These are phyloP conservation scores for Trichophyton schoenleinii DNA, from an alignment of 2,329 filamentous ascomycete species.

Conservation along the genomic window DNA sequence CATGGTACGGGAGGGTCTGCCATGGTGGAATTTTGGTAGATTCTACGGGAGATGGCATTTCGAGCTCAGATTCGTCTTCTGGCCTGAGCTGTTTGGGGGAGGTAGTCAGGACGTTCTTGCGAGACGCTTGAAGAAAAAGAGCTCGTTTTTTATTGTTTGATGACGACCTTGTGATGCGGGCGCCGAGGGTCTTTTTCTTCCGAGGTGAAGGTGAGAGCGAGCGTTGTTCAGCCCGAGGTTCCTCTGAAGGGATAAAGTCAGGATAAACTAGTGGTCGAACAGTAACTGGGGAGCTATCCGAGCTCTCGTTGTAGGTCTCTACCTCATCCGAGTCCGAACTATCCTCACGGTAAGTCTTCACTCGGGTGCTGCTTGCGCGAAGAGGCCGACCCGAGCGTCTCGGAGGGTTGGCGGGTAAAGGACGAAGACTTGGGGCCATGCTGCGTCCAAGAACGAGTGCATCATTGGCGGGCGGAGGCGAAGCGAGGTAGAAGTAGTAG, in stretches of 20 bases:
- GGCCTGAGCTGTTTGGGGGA: slow-evolving; percentile 9
- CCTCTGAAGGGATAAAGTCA: background rate
- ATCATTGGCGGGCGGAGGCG: background rate
- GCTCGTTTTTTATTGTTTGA: slow-evolving; percentile 7
- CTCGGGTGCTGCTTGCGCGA: slow-evolving; percentile 24
- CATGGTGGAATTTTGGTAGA: slow-evolving; percentile 41
- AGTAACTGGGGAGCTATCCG: background rate
- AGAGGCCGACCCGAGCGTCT: slow-evolving; percentile 22
- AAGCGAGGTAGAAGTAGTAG: slow-evolving; percentile 31
- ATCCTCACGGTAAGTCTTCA: slow-evolving; percentile 29
- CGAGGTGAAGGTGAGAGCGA: background rate
- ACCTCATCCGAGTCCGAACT: slow-evolving; percentile 21
- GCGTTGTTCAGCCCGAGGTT: background rate
- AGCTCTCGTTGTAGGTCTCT: slow-evolving; percentile 5
- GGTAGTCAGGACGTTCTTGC: background rate
- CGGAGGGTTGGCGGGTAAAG: slow-evolving; percentile 8
- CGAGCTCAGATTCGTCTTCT: background rate
- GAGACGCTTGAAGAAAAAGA: slow-evolving; percentile 11
- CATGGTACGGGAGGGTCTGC: slow-evolving; percentile 53
- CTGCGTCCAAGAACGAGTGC: background rate
- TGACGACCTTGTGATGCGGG: slow-evolving; percentile 8
- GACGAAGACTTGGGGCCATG: slow-evolving; percentile 22
- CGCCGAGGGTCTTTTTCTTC: background rate
- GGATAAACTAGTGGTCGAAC: background rate
- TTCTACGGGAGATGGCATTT: slow-evolving; percentile 11